phyloP scores from a whole-genome alignment of 2,329 filamentous ascomycete genomes.

The Tolypocladium amazonense region DNA sequence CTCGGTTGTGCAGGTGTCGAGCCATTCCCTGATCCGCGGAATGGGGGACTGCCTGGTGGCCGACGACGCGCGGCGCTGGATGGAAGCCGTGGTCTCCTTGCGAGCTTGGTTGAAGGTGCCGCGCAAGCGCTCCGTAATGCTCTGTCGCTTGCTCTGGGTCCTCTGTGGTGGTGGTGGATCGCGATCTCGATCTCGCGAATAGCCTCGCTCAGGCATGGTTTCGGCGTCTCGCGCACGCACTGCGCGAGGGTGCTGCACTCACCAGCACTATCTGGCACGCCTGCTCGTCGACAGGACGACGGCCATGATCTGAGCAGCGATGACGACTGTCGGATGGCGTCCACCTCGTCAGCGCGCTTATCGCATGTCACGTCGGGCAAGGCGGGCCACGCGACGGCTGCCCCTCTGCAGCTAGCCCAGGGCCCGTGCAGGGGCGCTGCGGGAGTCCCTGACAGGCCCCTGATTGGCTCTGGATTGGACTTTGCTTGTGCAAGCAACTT shows the following conservation, averaged over 20 bases:
- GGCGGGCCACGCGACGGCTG: not conserved
- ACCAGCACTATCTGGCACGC: not conserved
- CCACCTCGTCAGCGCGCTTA: not conserved
- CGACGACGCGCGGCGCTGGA: constrained; percentile 20
- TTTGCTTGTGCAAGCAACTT: not conserved
- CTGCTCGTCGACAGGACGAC: not conserved
- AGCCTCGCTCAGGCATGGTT: constrained; percentile 2
- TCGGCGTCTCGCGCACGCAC: not conserved
- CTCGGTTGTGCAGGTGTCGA: constrained; percentile 30
- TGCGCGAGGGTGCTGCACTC: not conserved
- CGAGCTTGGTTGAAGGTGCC: constrained; percentile 22
- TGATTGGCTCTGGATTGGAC: not conserved
- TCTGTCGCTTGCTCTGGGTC: constrained; percentile 26
- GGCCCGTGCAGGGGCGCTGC: not conserved
- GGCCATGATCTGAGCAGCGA: not conserved
- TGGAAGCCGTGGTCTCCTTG: constrained; percentile 14
- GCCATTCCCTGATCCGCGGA: constrained; percentile 29
- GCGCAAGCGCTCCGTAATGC: constrained; percentile 28
- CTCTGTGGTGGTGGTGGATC: constrained; percentile 15
- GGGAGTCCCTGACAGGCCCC: not conserved
- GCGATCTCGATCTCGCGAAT: constrained; percentile 10
- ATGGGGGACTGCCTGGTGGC: constrained; percentile 23
- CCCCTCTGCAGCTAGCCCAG: not conserved
- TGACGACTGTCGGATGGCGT: not conserved
- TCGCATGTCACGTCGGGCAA: not conserved